Evolutionary conservation across 768 basidiomycete genomes (phyloP), one percentile per base, ranked within the genome.

Genomic region (Leucocoprinus sp.): DNA sequence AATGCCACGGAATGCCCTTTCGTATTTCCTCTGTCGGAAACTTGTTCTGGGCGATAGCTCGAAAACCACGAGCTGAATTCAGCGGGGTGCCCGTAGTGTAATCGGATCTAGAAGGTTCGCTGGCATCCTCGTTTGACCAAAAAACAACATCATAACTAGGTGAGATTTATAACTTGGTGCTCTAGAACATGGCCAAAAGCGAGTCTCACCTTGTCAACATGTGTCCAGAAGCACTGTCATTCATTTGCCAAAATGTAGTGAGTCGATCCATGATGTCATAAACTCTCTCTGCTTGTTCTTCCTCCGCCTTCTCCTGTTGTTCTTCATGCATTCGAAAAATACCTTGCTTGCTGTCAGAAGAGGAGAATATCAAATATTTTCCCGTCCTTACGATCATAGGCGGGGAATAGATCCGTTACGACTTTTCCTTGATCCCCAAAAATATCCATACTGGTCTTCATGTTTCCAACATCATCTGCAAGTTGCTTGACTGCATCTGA

Each of bases 121-220:
- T 31, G 1, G 76, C 74, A 50, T 76, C 74, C 8, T 70, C 66
- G 8, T 75, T 75, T 15, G 75, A 64, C 24, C 72, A 68, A 51
- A 80, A 75, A 2, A 75, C 67, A 19, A 84, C 58, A 55, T 91
- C 87, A 49, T 72, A 78, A 11, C 87, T 88, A 48, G 19, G 41
- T 43, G 28, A 11, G 27, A 26, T 31, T 34, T 33, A 44, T 35
- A 31, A 45, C 14, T 48, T n/a, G 39, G 43, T 7, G 5, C 37
- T 17, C 17, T 23, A 3, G 7, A 51, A 29, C n/a, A 18, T 21
- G 39, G 38, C 27, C 7, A 19, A 31, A 24, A 24, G 24, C 31
- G 31, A 41, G 11, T 54, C 65, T 52, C 52, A 89, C 87, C 68
- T 71, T 21, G 82, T 89, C 19, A 87, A 53, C 51, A 82, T 64